Conservation (phyloP, 2,329 filamentous ascomycete genomes). For the Thermoascus crustaceus region DNA sequence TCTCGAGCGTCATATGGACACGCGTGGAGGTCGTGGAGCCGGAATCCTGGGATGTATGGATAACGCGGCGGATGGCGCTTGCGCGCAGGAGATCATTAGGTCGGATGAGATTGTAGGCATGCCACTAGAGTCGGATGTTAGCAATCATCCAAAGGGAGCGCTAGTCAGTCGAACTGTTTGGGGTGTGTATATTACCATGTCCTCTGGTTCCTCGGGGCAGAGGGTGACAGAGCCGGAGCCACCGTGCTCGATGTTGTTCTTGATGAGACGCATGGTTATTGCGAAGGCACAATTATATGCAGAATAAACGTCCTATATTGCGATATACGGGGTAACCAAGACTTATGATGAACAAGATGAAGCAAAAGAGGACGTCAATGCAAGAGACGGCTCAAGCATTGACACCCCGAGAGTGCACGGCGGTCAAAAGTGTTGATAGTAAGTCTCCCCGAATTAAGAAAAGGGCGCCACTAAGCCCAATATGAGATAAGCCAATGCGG, state of each 20-base stretch:
- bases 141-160: constrained; percentile 1
- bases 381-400: no score
- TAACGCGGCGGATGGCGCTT: constrained; percentile 58
- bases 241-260: constrained; percentile 58
- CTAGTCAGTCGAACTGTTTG: constrained; percentile 6
- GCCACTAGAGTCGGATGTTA: constrained; percentile 47
- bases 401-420: no score
- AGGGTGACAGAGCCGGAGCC: constrained; percentile 59
- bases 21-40: constrained; percentile 56
- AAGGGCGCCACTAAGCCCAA: no score
- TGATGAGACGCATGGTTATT: constrained; percentile 60
- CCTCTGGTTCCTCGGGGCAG: constrained; percentile 64
- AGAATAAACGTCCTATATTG: no score
- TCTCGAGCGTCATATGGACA: constrained; percentile 56
- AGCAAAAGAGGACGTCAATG: no score
- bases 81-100: constrained; percentile 57
- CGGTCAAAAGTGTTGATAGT: no score
- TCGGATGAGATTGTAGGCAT: constrained; percentile 65
- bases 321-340: no score
- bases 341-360: no score
- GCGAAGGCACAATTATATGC: no score
- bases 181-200: constrained; percentile 49
- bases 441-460: no score
- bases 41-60: constrained; percentile 49
- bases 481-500: no score